Percentiles rank a stretch among this genome's conserved stretches.
phyloP scores from a whole-genome alignment of 805 yeast species.

The Candida vartiovaarae region DNA sequence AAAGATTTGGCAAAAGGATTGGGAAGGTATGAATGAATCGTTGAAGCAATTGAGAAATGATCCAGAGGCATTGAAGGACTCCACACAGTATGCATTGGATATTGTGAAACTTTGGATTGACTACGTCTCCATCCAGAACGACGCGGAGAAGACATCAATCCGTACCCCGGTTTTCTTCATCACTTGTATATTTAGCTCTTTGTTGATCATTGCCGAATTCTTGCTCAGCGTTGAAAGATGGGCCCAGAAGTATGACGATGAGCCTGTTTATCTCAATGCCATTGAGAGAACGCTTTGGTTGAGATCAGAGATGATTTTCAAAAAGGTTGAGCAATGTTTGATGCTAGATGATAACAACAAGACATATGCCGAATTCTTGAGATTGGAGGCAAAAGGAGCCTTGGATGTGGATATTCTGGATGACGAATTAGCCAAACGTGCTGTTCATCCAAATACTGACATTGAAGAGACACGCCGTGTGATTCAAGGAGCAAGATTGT shows the following conservation, averaged over 20 bases:
- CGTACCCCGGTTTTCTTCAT: conserved; percentile 73
- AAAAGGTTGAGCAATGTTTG: conserved; percentile 53
- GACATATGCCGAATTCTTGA: conserved; percentile 51
- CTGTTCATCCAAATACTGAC: conserved; percentile 38
- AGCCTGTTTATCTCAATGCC: conserved; percentile 29
- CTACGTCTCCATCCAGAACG: conserved; percentile 56
- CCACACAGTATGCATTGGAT: conserved; percentile 49
- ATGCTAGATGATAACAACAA: conserved; percentile 45
- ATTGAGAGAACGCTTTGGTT: conserved; percentile 60
- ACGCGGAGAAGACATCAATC: conserved; percentile 59
- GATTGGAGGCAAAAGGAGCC: conserved; percentile 54
- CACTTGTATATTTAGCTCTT: conserved; percentile 59
- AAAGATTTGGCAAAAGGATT: conserved; percentile 57
- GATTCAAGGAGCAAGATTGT: conserved; percentile 42
- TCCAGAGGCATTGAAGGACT: conserved; percentile 59
- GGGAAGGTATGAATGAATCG: conserved; percentile 55
- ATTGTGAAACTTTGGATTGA: conserved; percentile 67
- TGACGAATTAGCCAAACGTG: conserved; percentile 43
- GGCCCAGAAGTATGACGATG: conserved; percentile 31
- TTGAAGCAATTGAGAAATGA: conserved; percentile 42
- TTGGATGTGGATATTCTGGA: conserved; percentile 44
- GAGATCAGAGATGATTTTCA: conserved; percentile 50
- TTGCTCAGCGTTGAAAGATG: conserved; percentile 49
- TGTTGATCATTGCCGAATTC: conserved; percentile 57
- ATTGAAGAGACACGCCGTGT: conserved; percentile 38